Evolutionary conservation across 2,329 filamentous ascomycete genomes (phyloP), one percentile per base, ranked within the genome.

Genomic region (Pyrenophora tritici-repentis): DNA sequence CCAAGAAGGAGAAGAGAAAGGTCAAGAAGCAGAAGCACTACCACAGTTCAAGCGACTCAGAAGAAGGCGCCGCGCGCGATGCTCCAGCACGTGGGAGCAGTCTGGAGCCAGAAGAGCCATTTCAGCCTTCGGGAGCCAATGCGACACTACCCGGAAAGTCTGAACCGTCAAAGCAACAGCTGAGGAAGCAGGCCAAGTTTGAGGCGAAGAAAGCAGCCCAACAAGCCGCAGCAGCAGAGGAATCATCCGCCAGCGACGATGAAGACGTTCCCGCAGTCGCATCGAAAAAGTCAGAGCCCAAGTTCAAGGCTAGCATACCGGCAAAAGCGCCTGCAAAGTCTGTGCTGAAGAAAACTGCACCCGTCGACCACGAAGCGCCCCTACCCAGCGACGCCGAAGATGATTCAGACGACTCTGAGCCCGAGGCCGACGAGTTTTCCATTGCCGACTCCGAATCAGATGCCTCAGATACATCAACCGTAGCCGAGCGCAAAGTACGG

Each of bases 41-140:
- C 74, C 81, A 87, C 79, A 86, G 83, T 67, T 86, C 83, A 26
- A 82, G 82, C 51, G 83, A 86, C 51, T 83, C 86, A 37, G 81
- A 84, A 48, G 63, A 67, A 47, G 63, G 60, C 42, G 62, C 58
- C 56, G 63, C 69, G 22, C 56, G 61, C 40, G 69, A 71, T 57
- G 65, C 65, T 33, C 68, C 68, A 13, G 63, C 53, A 45, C 48
- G 55, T 33, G 55, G 55, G 31, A 55, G 51, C 44, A 55, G 51
- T 34, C 40, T 46, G 29, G 51, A 57, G 42, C 55, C 55, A 42
- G 55, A 57, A 13, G 51, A 74, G 37, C 75, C 68, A 10, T 66
- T 66, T 29, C 58, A 65, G 43, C 63, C 60, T 1, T 63, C 63
- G 1, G 63, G 63, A 1, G 63, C 53, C 13, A 66, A 66, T 47